Percentiles rank a stretch among this genome's conserved stretches.
These are phyloP conservation scores for Metschnikowia amazonensis DNA, from an alignment of 805 yeast genomes.

Conservation along the genomic window DNA sequence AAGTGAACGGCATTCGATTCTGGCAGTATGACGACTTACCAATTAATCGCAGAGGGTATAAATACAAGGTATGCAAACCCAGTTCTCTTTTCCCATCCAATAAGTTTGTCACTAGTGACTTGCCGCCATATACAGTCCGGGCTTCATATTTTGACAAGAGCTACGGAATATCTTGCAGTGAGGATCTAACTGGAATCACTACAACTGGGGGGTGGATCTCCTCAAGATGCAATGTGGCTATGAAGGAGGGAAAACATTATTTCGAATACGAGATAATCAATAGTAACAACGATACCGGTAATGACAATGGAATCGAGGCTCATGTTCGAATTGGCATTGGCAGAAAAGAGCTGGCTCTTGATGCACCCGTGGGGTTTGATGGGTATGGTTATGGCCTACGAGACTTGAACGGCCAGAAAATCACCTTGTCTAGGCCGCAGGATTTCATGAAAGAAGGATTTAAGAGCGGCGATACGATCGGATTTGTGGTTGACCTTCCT, in stretches of 20 bases:
- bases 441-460: constrained; percentile 56
- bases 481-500: constrained; percentile 73
- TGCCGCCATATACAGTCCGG: constrained; percentile 59
- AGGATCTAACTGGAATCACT: constrained; percentile 41
- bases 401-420: constrained; percentile 68
- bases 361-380: constrained; percentile 95
- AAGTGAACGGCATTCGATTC: constrained; percentile 25
- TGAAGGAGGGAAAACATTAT: constrained; percentile 76
- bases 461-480: constrained; percentile 75
- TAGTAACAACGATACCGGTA: constrained; percentile 45
- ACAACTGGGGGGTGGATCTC: constrained; percentile 77
- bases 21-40: constrained; percentile 72
- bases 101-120: constrained; percentile 68
- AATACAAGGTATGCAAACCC: constrained; percentile 76
- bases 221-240: constrained; percentile 66
- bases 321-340: constrained; percentile 84
- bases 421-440: constrained; percentile 70
- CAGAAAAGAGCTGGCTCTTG: constrained; percentile 81
- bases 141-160: constrained; percentile 69
- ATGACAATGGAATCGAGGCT: constrained; percentile 24
- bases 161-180: constrained; percentile 42
- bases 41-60: constrained; percentile 71
- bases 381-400: constrained; percentile 90
- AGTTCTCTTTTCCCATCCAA: constrained; percentile 54
- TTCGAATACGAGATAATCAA: constrained; percentile 66